Base-by-base conservation (phyloP, 768 basidiomycete species). In the Tulasnella sp. region DNA sequence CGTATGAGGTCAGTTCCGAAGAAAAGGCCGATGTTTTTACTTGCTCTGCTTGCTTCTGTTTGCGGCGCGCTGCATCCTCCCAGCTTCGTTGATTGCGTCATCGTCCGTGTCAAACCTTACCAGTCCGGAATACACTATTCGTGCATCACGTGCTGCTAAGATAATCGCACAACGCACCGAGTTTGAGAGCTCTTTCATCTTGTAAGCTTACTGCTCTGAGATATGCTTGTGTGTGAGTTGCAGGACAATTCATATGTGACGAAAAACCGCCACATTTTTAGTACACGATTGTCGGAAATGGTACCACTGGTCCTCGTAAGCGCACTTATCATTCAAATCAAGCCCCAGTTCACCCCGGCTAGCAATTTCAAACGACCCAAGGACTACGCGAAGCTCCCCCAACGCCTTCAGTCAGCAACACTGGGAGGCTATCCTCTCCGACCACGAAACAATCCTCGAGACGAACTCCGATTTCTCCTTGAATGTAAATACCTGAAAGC, bases 401-500 rank as follows among this genome's bases (percentile, higher is more conserved):
- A 29, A 88, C 86, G 16, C 83, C 85, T 29, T 80, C 84, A 0
- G 90, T 93, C 35, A 94, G 83, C 79, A 86, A 86, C 36, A 84
- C 80, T 0, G 87, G 81, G 1, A 73, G 75, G 0, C 90, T 90
- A 9, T 83, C 81, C 70, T 84, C 78, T 14, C 71, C 64, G 72
- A 94, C 84, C 76, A 85, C 89, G 77, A 91, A 89, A 77, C 92
- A 94, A 76, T 95, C 94, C 78, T 95, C 92, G 68, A 95, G 80
- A 59, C 92, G 85, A 19, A 94, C 85, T 1, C 93, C 92, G 34
- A 92, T 83, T 81, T 89, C 80, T 52, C 86, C 88, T 75, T 88
- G 87, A 72, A 90, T 88, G 79, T 92, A 91, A 35, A 90, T 80
- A 1, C 89, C 89, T 62, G 26, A 22, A 19, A 42, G 19, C n/a